Evolutionary conservation across 352 stramenopile species (phyloP).

Genomic region (Phytophthora pini): DNA sequence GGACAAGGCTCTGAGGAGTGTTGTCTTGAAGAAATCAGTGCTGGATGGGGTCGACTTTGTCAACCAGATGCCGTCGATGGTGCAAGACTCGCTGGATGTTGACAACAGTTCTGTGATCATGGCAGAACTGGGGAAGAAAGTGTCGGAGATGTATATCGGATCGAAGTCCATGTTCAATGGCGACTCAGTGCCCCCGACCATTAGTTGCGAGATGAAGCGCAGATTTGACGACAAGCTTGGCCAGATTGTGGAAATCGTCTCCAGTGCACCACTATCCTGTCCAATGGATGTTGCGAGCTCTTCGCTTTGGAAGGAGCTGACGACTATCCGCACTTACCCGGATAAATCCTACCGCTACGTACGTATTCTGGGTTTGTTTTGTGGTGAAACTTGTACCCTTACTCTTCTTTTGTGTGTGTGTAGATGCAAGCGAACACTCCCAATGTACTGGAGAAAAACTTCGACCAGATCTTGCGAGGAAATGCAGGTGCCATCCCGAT

Average conservation of each 20-base stretch:
- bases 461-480: slow-evolving; percentile 27
- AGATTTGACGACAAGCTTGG: slow-evolving; percentile 8
- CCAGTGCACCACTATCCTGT: slow-evolving; percentile 22
- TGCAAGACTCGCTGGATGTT: slow-evolving; percentile 5
- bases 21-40: slow-evolving; percentile 26
- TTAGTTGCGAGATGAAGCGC: slow-evolving; percentile 22
- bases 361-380: slow-evolving; percentile 4
- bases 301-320: slow-evolving; percentile 33
- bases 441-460: slow-evolving; percentile 38
- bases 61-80: background rate
- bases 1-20: slow-evolving; percentile 12
- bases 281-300: slow-evolving; percentile 21
- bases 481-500: slow-evolving; percentile 13
- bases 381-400: background rate
- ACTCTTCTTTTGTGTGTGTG: slow-evolving; percentile 1
- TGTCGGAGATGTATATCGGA: slow-evolving; percentile 25
- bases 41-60: slow-evolving; percentile 32
- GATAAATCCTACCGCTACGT: slow-evolving; percentile 46
- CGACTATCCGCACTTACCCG: slow-evolving; percentile 21
- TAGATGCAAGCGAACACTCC: slow-evolving; percentile 27
- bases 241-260: slow-evolving; percentile 24
- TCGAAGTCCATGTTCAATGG: slow-evolving; percentile 2
- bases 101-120: slow-evolving; percentile 36
- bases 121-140: slow-evolving; percentile 27
- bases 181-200: background rate